A percentile compares a stretch with the other conserved stretches of the same genome.
Evolutionary conservation across 1,284 basidiomycete species (phyloP).

Genomic region (Polyporus tsugae): DNA sequence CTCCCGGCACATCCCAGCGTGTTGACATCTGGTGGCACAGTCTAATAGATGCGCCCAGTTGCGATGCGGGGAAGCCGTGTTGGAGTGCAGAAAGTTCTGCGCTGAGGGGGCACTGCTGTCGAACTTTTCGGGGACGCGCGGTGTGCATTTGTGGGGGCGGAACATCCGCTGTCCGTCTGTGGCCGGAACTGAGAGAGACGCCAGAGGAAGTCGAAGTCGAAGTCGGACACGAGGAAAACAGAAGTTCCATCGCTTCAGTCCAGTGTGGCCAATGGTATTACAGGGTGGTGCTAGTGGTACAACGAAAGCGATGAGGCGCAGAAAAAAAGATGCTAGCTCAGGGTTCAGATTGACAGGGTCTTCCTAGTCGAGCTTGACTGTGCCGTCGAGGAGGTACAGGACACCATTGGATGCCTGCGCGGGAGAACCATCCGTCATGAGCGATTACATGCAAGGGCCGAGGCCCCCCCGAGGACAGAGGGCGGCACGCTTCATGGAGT

Average conservation of each 20-base stretch:
- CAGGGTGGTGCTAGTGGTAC: conserved; percentile 21
- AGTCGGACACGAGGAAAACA: background rate
- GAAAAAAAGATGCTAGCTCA: background rate
- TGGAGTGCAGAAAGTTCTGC: background rate
- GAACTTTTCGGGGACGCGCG: conserved; percentile 4
- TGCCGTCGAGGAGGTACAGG: conserved; percentile 75
- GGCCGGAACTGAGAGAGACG: conserved; percentile 4
- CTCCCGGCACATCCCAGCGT: background rate
- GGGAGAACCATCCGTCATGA: conserved; percentile 18
- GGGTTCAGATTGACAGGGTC: background rate
- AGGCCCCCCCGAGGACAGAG: conserved; percentile 19
- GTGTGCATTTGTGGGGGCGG: background rate
- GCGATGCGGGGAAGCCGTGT: background rate
- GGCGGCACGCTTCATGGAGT: background rate
- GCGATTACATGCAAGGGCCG: conserved; percentile 16
- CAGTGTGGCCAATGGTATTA: conserved; percentile 17
- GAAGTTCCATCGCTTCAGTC: background rate
- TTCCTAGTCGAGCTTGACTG: conserved; percentile 50
- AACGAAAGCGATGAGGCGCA: conserved; percentile 3
- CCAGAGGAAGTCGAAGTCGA: background rate
- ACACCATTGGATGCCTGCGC: conserved; percentile 72
- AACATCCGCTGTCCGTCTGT: background rate
- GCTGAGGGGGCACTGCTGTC: conserved; percentile 1
- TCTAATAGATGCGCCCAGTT: background rate
- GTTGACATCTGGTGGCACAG: background rate